phyloP scores from a whole-genome alignment of 1,284 basidiomycete species.

The Cystobasidium slooffiae region DNA sequence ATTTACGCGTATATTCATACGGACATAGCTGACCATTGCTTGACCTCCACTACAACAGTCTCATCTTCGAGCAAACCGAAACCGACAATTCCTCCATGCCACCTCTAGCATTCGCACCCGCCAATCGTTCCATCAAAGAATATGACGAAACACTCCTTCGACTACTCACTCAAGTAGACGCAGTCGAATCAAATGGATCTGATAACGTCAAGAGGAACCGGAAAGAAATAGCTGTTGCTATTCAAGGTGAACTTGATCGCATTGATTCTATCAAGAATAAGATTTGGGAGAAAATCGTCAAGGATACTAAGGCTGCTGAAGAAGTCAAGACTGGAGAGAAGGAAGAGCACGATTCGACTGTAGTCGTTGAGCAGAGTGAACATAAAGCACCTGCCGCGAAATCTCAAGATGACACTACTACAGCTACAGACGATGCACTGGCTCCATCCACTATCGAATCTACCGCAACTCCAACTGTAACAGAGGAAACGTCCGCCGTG shows the following conservation, averaged over 20 bases:
- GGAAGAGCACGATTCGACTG: too few species aligned
- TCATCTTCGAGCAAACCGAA: conserved; percentile 25
- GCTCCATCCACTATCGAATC: neutral
- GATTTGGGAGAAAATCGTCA: neutral
- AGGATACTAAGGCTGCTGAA: neutral
- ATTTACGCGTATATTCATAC: neutral
- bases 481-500: neutral
- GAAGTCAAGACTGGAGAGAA: neutral
- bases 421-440: neutral
- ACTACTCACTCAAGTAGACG: conserved; percentile 33
- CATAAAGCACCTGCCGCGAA: neutral
- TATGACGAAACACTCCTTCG: conserved; percentile 37
- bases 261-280: conserved; percentile 29
- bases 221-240: conserved; percentile 22
- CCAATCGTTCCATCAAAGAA: conserved; percentile 31
- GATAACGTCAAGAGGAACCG: conserved; percentile 17
- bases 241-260: conserved; percentile 27
- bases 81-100: neutral
- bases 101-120: conserved; percentile 22
- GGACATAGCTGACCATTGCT: neutral
- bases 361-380: neutral
- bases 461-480: neutral
- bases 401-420: neutral
- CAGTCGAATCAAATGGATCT: conserved; percentile 20
- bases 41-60: neutral